Percentiles rank a stretch among this genome's conserved stretches.
Conservation (phyloP, 177 flowering plant species). For the Vitis hybrid region DNA sequence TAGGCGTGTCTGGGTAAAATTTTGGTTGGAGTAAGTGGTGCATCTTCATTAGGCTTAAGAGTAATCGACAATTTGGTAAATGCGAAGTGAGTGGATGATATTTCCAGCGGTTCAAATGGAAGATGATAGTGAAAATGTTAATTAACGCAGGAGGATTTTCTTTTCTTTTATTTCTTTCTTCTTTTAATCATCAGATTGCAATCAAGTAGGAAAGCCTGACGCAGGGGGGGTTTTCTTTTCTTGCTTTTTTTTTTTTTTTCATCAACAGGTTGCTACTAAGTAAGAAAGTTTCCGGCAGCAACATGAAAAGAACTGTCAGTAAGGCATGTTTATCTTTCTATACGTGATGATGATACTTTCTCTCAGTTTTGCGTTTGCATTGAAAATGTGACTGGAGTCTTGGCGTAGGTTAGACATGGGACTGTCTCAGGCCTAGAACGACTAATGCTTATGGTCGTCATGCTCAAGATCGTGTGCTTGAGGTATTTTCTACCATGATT, state of each 20-base stretch:
- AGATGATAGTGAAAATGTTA: too few species aligned
- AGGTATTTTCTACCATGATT: constrained; percentile 20
- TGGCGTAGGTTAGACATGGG: constrained; percentile 29
- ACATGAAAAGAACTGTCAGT: constrained; percentile 4
- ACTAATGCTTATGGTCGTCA: constrained; percentile 21
- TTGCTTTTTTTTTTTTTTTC: background rate
- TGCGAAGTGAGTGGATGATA: too few species aligned
- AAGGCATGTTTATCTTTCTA: constrained; percentile 23
- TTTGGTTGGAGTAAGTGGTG: too few species aligned
- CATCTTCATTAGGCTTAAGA: too few species aligned
- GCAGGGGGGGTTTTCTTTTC: too few species aligned
- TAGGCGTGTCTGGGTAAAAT: too few species aligned
- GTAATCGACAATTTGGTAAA: too few species aligned
- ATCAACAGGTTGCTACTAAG: constrained; percentile 11
- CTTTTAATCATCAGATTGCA: too few species aligned
- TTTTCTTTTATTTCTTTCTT: too few species aligned
- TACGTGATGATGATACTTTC: background rate
- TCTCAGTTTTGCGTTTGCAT: background rate
- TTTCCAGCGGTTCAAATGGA: too few species aligned
- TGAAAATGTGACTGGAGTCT: background rate
- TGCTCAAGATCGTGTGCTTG: constrained; percentile 34
- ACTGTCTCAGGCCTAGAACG: constrained; percentile 6
- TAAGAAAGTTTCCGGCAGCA: constrained; percentile 12
- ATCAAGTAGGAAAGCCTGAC: too few species aligned
- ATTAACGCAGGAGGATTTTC: too few species aligned